Conservation (phyloP, 169 alveolate genomes). For the Cystoisospora suis region DNA sequence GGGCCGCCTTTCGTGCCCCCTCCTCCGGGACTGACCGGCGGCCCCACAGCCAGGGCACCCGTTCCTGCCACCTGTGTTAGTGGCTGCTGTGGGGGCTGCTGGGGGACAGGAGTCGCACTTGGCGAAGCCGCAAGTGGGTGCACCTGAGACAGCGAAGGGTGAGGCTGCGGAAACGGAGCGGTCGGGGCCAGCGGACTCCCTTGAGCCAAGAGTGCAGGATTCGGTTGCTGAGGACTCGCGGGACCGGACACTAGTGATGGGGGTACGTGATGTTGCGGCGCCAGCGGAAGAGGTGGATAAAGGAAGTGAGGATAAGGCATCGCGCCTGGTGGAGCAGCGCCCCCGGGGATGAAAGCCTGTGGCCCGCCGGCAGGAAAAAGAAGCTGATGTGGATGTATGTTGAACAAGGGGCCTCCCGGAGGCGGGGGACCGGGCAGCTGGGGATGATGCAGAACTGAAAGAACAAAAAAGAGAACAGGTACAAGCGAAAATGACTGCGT, state of each 20-base stretch:
- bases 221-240: too few species aligned
- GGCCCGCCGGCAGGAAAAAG: slow-evolving; percentile 5
- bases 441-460: slow-evolving; percentile 19
- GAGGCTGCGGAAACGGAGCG: too few species aligned
- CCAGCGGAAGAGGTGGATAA: slow-evolving; percentile 25
- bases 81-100: too few species aligned
- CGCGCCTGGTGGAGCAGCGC: background rate
- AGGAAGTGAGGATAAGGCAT: slow-evolving; percentile 20
- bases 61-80: background rate
- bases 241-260: too few species aligned
- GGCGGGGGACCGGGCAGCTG: slow-evolving; percentile 14
- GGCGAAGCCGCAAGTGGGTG: background rate
- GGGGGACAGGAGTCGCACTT: background rate
- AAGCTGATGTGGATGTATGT: background rate
- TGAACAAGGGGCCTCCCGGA: background rate
- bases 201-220: too few species aligned
- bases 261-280: too few species aligned
- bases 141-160: too few species aligned
- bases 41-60: background rate
- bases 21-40: background rate
- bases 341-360: background rate
- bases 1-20: background rate
- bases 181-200: too few species aligned
- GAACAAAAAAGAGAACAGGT: background rate
- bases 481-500: background rate